Percentiles rank a stretch among this genome's conserved stretches.
These are phyloP conservation scores for Saccharomyces hybrid DNA, from an alignment of 1,139 yeast species.

Conservation along the genomic window DNA sequence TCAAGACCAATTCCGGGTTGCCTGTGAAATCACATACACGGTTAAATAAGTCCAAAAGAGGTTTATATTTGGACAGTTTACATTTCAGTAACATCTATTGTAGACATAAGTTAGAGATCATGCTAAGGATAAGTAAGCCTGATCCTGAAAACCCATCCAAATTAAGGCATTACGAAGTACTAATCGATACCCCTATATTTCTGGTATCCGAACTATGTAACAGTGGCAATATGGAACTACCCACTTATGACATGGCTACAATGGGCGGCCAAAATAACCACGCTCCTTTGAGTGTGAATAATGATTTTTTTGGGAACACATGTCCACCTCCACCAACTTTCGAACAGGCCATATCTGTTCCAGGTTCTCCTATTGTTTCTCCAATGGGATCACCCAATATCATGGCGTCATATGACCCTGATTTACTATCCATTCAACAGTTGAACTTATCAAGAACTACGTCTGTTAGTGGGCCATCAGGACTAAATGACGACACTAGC, in stretches of 20 bases:
- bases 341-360: slow-evolving; percentile 45
- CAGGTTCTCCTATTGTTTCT: slow-evolving; percentile 29
- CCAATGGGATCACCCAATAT: slow-evolving; percentile 24
- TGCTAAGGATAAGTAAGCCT: slow-evolving; percentile 64
- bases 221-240: slow-evolving; percentile 62
- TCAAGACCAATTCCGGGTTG: slow-evolving; percentile 22
- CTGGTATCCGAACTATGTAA: slow-evolving; percentile 68
- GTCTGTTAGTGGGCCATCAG: slow-evolving; percentile 12
- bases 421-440: slow-evolving; percentile 26
- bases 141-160: slow-evolving; percentile 48
- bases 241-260: slow-evolving; percentile 51
- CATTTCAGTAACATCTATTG: slow-evolving; percentile 64
- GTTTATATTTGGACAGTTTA: slow-evolving; percentile 59
- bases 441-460: slow-evolving; percentile 25
- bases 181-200: slow-evolving; percentile 79
- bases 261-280: slow-evolving; percentile 13
- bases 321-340: slow-evolving; percentile 43
- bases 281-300: background rate
- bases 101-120: slow-evolving; percentile 69
- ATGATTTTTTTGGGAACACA: slow-evolving; percentile 1
- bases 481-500: background rate
- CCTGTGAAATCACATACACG: slow-evolving; percentile 22
- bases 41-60: slow-evolving; percentile 29
- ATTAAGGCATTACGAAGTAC: slow-evolving; percentile 82
- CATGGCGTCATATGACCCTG: slow-evolving; percentile 18